Percentiles rank a stretch among this genome's conserved stretches.
phyloP scores from a whole-genome alignment of 495 filamentous ascomycete species.

The Penicillium maclennaniae region DNA sequence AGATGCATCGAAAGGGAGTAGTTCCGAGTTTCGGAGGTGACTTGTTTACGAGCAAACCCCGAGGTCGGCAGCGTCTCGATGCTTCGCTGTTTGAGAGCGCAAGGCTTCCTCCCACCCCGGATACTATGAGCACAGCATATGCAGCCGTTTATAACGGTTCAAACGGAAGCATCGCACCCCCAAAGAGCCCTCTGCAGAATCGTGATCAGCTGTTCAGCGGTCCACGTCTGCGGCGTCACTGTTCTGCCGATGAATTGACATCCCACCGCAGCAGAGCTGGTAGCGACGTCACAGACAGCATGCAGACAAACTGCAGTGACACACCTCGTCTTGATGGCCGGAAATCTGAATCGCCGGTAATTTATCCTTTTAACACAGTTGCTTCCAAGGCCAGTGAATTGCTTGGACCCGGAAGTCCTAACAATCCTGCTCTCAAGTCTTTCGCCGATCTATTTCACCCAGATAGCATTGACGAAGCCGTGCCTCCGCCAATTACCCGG shows the following conservation, averaged over 20 bases:
- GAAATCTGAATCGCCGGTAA: slow-evolving; percentile 24
- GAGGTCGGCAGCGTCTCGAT: slow-evolving; percentile 27
- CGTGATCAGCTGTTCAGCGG: slow-evolving; percentile 16
- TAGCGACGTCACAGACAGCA: slow-evolving; percentile 27
- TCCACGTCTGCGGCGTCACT: slow-evolving; percentile 27
- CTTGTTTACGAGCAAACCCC: slow-evolving; percentile 21
- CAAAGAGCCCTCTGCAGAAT: slow-evolving; percentile 19
- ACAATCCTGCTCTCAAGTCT: slow-evolving; percentile 20
- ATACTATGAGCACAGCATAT: slow-evolving; percentile 45
- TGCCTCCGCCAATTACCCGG: slow-evolving; percentile 22
- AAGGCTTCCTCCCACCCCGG: slow-evolving; percentile 41
- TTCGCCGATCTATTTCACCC: slow-evolving; percentile 23
- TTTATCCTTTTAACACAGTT: slow-evolving; percentile 33
- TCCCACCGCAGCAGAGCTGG: slow-evolving; percentile 27
- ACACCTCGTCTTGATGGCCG: slow-evolving; percentile 23
- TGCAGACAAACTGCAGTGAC: slow-evolving; percentile 33
- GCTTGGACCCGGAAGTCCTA: slow-evolving; percentile 24
- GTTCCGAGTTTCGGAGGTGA: slow-evolving; percentile 17
- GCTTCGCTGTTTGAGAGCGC: slow-evolving; percentile 33
- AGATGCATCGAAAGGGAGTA: slow-evolving; percentile 17
- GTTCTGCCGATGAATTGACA: slow-evolving; percentile 35
- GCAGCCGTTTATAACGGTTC: slow-evolving; percentile 32
- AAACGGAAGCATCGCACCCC: slow-evolving; percentile 30
- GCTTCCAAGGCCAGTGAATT: slow-evolving; percentile 25
- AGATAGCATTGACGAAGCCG: slow-evolving; percentile 16